Evolutionary conservation across 768 basidiomycete species (phyloP), one percentile per base, ranked within the genome.

Genomic region (Boletus insuetus): DNA sequence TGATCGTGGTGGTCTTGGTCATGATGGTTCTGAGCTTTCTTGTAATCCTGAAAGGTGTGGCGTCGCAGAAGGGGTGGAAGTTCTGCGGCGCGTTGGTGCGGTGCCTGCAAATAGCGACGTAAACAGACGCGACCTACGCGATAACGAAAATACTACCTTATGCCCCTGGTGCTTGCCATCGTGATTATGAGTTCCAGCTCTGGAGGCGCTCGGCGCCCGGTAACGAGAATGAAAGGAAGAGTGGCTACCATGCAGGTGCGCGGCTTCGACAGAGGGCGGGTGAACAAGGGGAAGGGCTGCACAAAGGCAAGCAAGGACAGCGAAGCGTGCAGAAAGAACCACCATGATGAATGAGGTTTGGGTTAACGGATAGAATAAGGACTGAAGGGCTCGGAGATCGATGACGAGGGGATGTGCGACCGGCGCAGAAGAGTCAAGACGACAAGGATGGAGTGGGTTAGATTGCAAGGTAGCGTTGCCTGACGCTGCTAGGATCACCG

Each of bases 241-340:
- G 46, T 65, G 56, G 35, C 67, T 63, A 40, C 58, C 54, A 32
- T 59, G 57, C 51, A 79, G 61, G 46, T 74, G 75, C n/a, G 74
- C 75, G 19, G 73, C 81, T 46, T 74, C 73, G 24, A 65, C 77
- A 32, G 68, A 38, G 5, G 43, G 46, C 10, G 49, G 60, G 31
- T 65, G 42, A 39, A 77, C 73, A 22, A 76, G 49, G 3, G 75
- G 75, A 24, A 83, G 53, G 37, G 76, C 73, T 3, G 74, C 72
- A 58, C 77, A 74, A 51, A 84, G 63, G 39, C 78, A 70, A 59
- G 77, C 79, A 31, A 81, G 70, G 42, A 75, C 37, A 7, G 80
- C 65, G 66, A 86, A 78, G 57, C 71, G 81, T 38, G 76, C 58
- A 47, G 73, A 72, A 55, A 84, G 72, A 46, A 73, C 66, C 56